Base-by-base conservation (phyloP, 495 filamentous ascomycete genomes). In the Talaromyces trachyspermus region DNA sequence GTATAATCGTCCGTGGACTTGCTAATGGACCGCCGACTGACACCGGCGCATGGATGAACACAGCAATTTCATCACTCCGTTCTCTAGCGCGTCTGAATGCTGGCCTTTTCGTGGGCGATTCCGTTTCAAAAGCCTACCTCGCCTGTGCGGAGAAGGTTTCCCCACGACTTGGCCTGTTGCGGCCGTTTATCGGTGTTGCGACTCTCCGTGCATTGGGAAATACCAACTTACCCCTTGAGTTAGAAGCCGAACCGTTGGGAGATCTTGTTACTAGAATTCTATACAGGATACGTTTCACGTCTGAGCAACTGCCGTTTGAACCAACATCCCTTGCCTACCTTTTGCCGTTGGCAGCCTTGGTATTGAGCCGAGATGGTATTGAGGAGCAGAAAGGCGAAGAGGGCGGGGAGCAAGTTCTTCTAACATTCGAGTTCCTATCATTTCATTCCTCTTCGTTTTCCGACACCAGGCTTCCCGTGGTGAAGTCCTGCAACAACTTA, bases 301-400 rank as follows among this genome's bases (percentile, higher is more conserved):
- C 86, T 10, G 92, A 95, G 59, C 92, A 97, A 59, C 79, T 89
- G 2, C 88, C 90, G 3, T 88, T 97, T 50, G 94, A 97, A 58
- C 72, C 75, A 2, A 79, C 89, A 4, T 88, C 91, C 2, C 69
- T 97, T 17, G 85, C 83, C 42, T 98, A 96, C 55, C 77, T 92
- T 25, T 73, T 97, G 5, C 88, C 94, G 0, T 71, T 98, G 30
- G 63, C 95, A 6, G 80, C 89, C 44, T 52, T 84, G 11, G 73
- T 96, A 29, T 72, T 98, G 30, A 70, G 72, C 49, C 80, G 82
- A 27, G 88, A 88, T 19, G 89, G 90, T 2, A 81, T 95, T 46
- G 86, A 85, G 4, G 69, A 76, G 40, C 68, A 66, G 10, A 68
- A 75, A 48, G 65, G 60, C 22, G 70, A 77, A 6, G 89, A 94